phyloP scores from a whole-genome alignment of 2,329 filamentous ascomycete species.

The Sporothrix globosa region DNA sequence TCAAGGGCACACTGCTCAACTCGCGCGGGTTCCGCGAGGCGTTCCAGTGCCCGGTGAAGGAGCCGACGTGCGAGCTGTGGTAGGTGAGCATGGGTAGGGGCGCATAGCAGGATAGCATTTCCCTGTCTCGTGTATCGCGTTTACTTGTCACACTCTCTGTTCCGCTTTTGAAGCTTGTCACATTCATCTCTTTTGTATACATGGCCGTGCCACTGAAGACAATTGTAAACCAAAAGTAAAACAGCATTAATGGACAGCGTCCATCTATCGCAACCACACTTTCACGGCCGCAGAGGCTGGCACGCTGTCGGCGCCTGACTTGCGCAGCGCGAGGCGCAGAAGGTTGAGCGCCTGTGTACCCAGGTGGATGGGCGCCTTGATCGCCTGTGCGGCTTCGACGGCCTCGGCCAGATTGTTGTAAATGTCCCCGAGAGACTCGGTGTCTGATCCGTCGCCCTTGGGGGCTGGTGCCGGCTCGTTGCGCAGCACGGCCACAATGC shows the following conservation, averaged over 20 bases:
- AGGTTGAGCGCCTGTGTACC: constrained; percentile 48
- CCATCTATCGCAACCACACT: constrained; percentile 36
- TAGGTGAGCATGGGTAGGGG: constrained; percentile 41
- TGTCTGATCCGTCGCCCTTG: constrained; percentile 33
- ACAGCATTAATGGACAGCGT: no score
- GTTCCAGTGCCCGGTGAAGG: constrained; percentile 66
- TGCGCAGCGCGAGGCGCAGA: constrained; percentile 41
- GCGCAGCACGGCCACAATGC: constrained; percentile 46
- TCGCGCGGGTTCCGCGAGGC: constrained; percentile 68
- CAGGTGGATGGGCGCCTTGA: constrained; percentile 49
- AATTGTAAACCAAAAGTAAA: background rate
- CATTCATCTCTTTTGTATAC: constrained; percentile 10
- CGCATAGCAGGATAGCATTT: background rate
- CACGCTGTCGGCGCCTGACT: constrained; percentile 30
- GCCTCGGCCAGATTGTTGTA: constrained; percentile 44
- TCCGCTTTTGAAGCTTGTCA: background rate
- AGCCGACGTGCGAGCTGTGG: constrained; percentile 72
- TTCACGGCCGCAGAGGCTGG: constrained; percentile 39
- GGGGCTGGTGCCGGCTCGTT: constrained; percentile 38
- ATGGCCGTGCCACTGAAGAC: background rate
- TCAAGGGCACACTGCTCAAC: constrained; percentile 67
- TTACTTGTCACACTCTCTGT: background rate
- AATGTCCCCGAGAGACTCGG: constrained; percentile 41
- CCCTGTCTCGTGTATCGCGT: background rate
- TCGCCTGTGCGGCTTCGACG: constrained; percentile 49